Conservation (phyloP, 495 filamentous ascomycete genomes). For the Penicillium paradoxum region DNA sequence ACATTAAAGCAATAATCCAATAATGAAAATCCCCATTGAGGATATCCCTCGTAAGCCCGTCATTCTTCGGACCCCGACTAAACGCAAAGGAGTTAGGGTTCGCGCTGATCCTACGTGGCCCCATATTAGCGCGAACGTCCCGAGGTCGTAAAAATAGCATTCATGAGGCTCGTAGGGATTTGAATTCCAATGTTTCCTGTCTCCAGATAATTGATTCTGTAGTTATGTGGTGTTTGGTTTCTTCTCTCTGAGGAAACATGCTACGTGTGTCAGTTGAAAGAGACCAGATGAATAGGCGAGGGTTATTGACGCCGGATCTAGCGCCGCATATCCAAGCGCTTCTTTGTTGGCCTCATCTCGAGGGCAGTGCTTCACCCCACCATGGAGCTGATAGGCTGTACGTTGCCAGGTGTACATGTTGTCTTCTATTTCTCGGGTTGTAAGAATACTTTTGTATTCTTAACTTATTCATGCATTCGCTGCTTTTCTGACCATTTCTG, state of each 20-base stretch:
- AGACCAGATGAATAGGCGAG: neutral
- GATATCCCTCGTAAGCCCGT: neutral
- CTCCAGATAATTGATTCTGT: neutral
- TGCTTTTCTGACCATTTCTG: neutral
- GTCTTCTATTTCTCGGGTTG: neutral
- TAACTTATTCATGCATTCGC: neutral
- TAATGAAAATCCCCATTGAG: neutral
- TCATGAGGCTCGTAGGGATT: constrained; percentile 2
- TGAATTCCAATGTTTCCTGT: neutral
- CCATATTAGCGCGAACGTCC: constrained; percentile 1
- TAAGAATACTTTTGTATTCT: neutral
- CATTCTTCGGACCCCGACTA: constrained; percentile 2
- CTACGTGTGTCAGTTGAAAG: neutral
- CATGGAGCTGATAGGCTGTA: neutral
- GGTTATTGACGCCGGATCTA: constrained; percentile 1
- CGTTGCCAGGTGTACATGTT: neutral
- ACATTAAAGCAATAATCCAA: neutral
- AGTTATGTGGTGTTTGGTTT: neutral
- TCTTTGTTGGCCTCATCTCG: neutral
- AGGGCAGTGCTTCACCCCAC: constrained; percentile 9
- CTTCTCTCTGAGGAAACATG: neutral
- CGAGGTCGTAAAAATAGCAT: constrained; percentile 6
- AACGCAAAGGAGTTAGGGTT: constrained; percentile 11
- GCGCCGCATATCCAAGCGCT: neutral
- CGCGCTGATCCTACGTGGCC: constrained; percentile 12